Percentiles rank a stretch among this genome's conserved stretches.
Evolutionary conservation across 1,284 basidiomycete species (phyloP).

Genomic region (Phellinidium pouzarii): DNA sequence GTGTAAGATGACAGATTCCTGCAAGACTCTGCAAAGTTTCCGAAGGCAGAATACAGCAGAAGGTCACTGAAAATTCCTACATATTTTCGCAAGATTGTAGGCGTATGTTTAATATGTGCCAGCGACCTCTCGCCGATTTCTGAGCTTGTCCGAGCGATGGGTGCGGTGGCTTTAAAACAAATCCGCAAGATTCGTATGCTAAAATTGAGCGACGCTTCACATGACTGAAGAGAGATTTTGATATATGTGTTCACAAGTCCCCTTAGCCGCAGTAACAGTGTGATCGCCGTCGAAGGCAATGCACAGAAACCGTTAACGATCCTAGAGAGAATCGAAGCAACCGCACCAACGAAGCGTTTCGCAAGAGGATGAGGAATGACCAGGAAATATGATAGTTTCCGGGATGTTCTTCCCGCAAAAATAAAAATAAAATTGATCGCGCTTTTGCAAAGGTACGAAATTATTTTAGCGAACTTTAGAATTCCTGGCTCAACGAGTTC

Average conservation of each 20-base stretch:
- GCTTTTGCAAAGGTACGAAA: too few relatives aligned
- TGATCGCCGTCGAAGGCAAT: neutral
- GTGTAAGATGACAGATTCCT: neutral
- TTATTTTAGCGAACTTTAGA: too few relatives aligned
- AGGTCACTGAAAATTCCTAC: neutral
- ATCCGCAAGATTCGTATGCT: neutral
- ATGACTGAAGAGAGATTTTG: neutral
- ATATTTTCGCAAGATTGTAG: neutral
- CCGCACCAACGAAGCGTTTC: neutral
- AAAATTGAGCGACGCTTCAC: neutral
- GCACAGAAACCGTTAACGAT: neutral
- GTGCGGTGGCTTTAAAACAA: neutral
- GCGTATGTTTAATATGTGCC: neutral
- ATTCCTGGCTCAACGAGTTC: too few relatives aligned
- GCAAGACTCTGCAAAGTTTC: neutral
- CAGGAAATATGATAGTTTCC: neutral
- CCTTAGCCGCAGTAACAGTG: neutral
- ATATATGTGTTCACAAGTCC: neutral
- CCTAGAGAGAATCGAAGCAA: neutral
- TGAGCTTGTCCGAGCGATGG: neutral
- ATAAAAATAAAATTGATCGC: too few relatives aligned
- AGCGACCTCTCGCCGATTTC: neutral
- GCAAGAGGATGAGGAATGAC: neutral
- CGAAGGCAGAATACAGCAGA: neutral
- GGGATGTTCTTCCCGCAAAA: too few relatives aligned